A percentile compares a stretch with the other conserved stretches of the same genome.
phyloP scores from a whole-genome alignment of 2,329 filamentous ascomycete species.

The Ploettnerulaceae sp. region DNA sequence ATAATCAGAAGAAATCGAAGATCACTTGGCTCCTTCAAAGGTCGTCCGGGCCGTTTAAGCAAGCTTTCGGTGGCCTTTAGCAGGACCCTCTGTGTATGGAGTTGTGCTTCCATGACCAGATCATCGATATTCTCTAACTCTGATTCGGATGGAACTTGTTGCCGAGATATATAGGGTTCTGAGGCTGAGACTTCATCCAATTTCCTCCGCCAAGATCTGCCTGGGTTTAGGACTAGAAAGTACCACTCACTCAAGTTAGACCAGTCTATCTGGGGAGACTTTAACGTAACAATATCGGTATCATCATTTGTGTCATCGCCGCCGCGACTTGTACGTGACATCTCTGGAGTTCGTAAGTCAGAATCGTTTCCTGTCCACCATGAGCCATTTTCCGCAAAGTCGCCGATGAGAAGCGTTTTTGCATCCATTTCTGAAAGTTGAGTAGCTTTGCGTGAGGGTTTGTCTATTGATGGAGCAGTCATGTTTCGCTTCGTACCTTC shows the following conservation, averaged over 20 bases:
- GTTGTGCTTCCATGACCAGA: conserved; percentile 56
- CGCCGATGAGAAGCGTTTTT: conserved; percentile 67
- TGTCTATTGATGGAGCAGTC: conserved; percentile 29
- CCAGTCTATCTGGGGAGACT: conserved; percentile 73
- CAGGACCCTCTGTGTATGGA: conserved; percentile 63
- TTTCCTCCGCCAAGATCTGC: conserved; percentile 57
- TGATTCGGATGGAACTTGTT: conserved; percentile 19
- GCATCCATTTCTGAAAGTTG: conserved; percentile 61
- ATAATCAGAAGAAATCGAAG: conserved; percentile 74
- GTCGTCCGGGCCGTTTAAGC: conserved; percentile 71
- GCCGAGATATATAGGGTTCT: conserved; percentile 17
- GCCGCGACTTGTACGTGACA: conserved; percentile 33
- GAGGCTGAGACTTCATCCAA: conserved; percentile 49
- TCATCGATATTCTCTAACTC: conserved; percentile 43
- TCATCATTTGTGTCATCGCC: conserved; percentile 11
- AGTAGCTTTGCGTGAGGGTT: conserved; percentile 30
- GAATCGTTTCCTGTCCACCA: conserved; percentile 68
- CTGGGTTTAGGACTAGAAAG: conserved; percentile 60
- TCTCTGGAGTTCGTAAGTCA: conserved; percentile 37
- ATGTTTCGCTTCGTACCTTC: conserved; percentile 23
- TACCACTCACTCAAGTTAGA: conserved; percentile 69
- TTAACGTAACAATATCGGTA: conserved; percentile 45
- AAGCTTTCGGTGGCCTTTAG: conserved; percentile 75
- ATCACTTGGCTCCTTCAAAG: conserved; percentile 63
- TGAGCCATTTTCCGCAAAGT: conserved; percentile 73